These are phyloP conservation scores for Mycothermus thermophilus DNA, from an alignment of 495 filamentous ascomycete genomes.

Conservation along the genomic window DNA sequence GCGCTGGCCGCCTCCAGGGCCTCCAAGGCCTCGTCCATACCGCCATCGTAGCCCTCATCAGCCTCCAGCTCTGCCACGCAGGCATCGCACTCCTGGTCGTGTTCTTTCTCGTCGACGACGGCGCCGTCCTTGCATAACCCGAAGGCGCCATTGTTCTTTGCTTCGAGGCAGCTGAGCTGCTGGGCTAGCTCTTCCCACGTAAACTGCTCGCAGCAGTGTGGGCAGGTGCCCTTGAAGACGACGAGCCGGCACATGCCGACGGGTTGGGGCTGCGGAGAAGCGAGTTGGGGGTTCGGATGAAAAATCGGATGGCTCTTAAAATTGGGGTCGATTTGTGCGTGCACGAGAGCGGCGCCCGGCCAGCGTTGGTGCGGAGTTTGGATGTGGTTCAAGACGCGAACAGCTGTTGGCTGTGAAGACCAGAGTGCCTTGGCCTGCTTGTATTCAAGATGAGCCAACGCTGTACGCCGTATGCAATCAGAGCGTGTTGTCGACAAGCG, in stretches of 20 bases:
- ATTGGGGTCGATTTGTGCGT: too few species aligned
- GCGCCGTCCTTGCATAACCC: constrained; percentile 19
- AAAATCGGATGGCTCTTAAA: neutral
- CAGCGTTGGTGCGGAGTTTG: too few species aligned
- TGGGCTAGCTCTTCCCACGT: constrained; percentile 21
- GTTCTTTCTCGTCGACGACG: constrained; percentile 16
- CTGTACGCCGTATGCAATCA: too few species aligned
- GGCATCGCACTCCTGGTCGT: constrained; percentile 25
- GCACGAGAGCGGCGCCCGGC: too few species aligned
- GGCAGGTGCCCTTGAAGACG: constrained; percentile 21
- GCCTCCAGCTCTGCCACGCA: constrained; percentile 16
- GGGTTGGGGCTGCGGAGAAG: neutral
- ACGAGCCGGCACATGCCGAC: constrained; percentile 22
- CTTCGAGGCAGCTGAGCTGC: constrained; percentile 24
- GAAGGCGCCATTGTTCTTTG: constrained; percentile 23
- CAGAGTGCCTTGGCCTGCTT: too few species aligned
- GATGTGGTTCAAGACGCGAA: too few species aligned
- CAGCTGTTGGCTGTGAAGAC: too few species aligned
- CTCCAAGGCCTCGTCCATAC: constrained; percentile 11
- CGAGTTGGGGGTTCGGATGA: neutral
- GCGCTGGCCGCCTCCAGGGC: neutral
- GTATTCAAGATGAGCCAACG: too few species aligned
- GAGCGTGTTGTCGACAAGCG: too few species aligned
- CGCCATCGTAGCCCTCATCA: constrained; percentile 21
- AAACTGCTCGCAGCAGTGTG: constrained; percentile 14